Percentiles rank a stretch among this genome's conserved stretches.
phyloP scores from a whole-genome alignment of 495 filamentous ascomycete genomes.

The Pyrenopolyporus hunteri region DNA sequence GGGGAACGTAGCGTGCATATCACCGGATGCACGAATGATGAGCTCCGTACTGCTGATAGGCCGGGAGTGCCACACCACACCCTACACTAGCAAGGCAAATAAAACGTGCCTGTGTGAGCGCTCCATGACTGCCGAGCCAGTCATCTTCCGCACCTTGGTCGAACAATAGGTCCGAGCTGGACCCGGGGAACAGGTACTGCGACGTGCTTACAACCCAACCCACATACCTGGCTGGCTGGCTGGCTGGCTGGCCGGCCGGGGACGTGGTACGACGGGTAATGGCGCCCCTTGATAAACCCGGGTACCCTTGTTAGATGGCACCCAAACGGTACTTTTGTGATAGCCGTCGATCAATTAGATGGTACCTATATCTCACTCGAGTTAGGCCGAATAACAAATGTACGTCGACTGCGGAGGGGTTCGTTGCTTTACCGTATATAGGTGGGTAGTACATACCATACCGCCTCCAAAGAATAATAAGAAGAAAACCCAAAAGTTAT shows the following conservation, averaged over 20 bases:
- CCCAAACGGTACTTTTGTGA: constrained; percentile 1
- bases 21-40: constrained; percentile 15
- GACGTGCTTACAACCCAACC: constrained; percentile 16
- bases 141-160: constrained; percentile 21
- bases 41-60: constrained; percentile 17
- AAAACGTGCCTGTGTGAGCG: constrained; percentile 36
- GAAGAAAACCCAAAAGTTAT: neutral
- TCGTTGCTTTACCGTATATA: too few relatives aligned
- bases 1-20: constrained; percentile 20
- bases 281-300: constrained; percentile 6
- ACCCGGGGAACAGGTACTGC: constrained; percentile 35
- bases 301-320: neutral
- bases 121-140: constrained; percentile 32
- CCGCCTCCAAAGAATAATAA: neutral
- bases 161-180: constrained; percentile 26
- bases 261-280: neutral
- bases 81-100: constrained; percentile 14
- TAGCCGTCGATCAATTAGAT: too few relatives aligned
- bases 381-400: too few relatives aligned
- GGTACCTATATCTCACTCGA: too few relatives aligned
- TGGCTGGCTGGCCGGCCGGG: neutral
- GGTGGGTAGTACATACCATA: too few relatives aligned
- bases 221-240: constrained; percentile 12
- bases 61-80: constrained; percentile 9
- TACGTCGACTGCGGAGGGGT: too few relatives aligned